Evolutionary conservation across 2,329 filamentous ascomycete species (phyloP), one percentile per base, ranked within the genome.

Genomic region (Apiospora marii): DNA sequence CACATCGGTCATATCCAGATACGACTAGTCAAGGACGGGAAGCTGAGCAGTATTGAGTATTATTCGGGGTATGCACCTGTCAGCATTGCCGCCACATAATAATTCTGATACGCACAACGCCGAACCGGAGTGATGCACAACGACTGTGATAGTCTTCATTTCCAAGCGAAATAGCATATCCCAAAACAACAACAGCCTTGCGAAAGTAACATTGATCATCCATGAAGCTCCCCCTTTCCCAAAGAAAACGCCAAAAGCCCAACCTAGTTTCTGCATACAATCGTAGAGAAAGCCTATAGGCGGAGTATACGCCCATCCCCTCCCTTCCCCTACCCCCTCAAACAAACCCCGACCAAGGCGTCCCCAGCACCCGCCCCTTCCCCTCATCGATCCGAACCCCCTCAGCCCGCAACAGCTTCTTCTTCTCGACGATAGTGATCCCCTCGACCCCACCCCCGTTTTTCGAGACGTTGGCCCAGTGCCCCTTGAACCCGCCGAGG

Each of bases 401-500:
- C 81, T 94, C 92, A 1, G 83, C 84, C 73, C 85, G 84, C 74
- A 94, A 80, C 70, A 94, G 78, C 74, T 81, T 80, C 78, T 89
- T 86, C 85, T 94, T 94, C 82, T 91, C 90, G 46, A 87, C 86
- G 73, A 92, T 86, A 68, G 90, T 91, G 72, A 89, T 87, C 1
- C 90, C 90, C 76, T 90, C 88, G 4, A 46, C 44, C 43, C 12
- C 43, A 14, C 43, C 43, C 0, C 90, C 91, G 49, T 88, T 86
- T 7, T 22, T 19, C 19, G 58, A n/a, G 19, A 90, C 87, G 85
- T 89, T 41, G 10, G 90, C 87, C 86, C 90, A 91, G 75, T 89
- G 87, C 3, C 92, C 92, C 81, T 91, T 90, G 84, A 93, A 94
- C 0, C 92, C 92, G 58, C 92, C 92, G 30, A 94, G 81, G n/a